Conservation (phyloP, 257 asterid species). For the Pogostemon cablin region DNA sequence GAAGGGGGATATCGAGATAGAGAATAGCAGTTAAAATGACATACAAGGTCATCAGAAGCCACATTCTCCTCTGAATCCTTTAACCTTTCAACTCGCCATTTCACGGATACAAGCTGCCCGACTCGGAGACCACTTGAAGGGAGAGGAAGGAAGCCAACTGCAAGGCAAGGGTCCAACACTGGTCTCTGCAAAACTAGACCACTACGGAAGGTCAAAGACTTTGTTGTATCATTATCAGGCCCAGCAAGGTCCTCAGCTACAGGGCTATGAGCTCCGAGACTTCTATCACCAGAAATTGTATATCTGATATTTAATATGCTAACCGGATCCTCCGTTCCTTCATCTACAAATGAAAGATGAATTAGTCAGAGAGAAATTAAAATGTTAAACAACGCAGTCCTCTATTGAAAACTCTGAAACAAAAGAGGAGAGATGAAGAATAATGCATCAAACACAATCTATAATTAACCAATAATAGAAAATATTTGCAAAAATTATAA, state of each 20-base stretch:
- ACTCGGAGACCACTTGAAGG: slow-evolving; percentile 88
- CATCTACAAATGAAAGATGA: slow-evolving; percentile 51
- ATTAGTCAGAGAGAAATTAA: slow-evolving; percentile 15
- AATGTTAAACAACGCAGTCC: background rate
- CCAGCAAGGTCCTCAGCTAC: slow-evolving; percentile 47
- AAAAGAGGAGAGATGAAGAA: background rate
- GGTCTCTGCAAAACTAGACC: slow-evolving; percentile 81
- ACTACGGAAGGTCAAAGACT: slow-evolving; percentile 69
- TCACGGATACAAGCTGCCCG: slow-evolving; percentile 92
- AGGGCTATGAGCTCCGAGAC: slow-evolving; percentile 86
- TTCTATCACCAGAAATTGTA: slow-evolving; percentile 74
- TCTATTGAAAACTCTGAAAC: background rate
- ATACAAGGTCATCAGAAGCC: slow-evolving; percentile 56
- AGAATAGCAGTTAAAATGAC: slow-evolving; percentile 36
- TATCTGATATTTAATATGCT: slow-evolving; percentile 75
- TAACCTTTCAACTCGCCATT: slow-evolving; percentile 94
- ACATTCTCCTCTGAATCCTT: slow-evolving; percentile 52
- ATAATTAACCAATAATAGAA: background rate
- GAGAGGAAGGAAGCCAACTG: slow-evolving; percentile 96
- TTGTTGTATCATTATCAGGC: slow-evolving; percentile 44
- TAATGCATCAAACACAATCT: slow-evolving; percentile 1
- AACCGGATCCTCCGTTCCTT: slow-evolving; percentile 50
- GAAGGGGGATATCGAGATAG: slow-evolving; percentile 12
- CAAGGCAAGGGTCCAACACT: slow-evolving; percentile 94
- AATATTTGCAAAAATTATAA: background rate